These are phyloP conservation scores for Phialemoniopsis sp. DNA, from an alignment of 2,329 filamentous ascomycete genomes.

Conservation along the genomic window DNA sequence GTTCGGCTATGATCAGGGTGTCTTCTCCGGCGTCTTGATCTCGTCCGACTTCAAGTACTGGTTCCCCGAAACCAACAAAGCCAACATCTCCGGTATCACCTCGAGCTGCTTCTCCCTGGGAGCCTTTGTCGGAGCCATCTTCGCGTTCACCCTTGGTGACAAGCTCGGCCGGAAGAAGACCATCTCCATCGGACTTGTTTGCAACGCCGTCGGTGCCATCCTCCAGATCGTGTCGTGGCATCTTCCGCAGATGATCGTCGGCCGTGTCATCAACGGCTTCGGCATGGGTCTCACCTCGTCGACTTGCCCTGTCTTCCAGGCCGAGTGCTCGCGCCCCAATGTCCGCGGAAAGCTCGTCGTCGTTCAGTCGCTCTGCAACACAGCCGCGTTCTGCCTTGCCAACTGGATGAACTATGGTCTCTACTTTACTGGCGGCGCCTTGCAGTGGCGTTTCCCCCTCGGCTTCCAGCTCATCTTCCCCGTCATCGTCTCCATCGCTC, in stretches of 20 bases:
- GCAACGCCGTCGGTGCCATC: constrained; percentile 26
- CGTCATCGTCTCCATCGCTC: constrained; percentile 22
- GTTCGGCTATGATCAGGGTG: constrained; percentile 31
- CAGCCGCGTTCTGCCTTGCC: constrained; percentile 36
- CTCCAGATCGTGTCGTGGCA: constrained; percentile 26
- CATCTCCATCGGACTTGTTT: constrained; percentile 21
- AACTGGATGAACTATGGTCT: constrained; percentile 43
- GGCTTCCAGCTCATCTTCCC: constrained; percentile 32
- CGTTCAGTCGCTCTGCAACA: constrained; percentile 32
- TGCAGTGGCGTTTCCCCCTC: constrained; percentile 31
- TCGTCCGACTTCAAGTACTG: constrained; percentile 30
- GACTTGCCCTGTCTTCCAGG: constrained; percentile 26
- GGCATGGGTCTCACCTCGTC: constrained; percentile 29
- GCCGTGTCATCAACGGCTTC: constrained; percentile 34
- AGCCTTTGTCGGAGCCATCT: constrained; percentile 24
- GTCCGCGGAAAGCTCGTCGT: constrained; percentile 41
- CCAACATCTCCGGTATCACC: constrained; percentile 36
- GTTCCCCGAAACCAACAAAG: constrained; percentile 29
- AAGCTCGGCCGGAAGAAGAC: constrained; percentile 24
- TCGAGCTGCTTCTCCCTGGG: constrained; percentile 37
- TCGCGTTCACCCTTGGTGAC: constrained; percentile 23
- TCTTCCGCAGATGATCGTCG: constrained; percentile 34
- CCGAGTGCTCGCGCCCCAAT: constrained; percentile 23
- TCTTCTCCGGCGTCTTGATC: constrained; percentile 36
- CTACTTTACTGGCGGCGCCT: constrained; percentile 20